phyloP scores from a whole-genome alignment of 1,284 basidiomycete species.

The Ganoderma lingzhi region DNA sequence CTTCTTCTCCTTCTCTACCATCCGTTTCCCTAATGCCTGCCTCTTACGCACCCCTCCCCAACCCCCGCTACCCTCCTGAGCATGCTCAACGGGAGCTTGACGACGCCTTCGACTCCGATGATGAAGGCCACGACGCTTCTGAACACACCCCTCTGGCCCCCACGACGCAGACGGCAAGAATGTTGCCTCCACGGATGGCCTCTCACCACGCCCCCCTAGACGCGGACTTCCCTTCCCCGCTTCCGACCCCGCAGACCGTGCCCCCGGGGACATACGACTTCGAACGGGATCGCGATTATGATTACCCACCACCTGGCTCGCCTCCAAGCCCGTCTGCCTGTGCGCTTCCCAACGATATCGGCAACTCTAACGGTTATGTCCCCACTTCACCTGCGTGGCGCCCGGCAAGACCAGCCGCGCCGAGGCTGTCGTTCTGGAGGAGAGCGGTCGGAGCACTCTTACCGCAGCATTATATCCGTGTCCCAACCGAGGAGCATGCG shows the following conservation, averaged over 20 bases:
- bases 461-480: conserved; percentile 75
- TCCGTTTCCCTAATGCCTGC: conserved; percentile 34
- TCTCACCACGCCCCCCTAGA: conserved; percentile 28
- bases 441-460: conserved; percentile 73
- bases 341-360: conserved; percentile 74
- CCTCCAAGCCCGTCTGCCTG: conserved; percentile 70
- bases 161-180: conserved; percentile 24
- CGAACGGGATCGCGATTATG: conserved; percentile 55
- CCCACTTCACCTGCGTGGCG: conserved; percentile 59
- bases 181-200: conserved; percentile 31
- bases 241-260: conserved; percentile 23
- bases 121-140: conserved; percentile 51
- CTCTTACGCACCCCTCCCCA: conserved; percentile 61
- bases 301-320: conserved; percentile 81
- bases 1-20: neutral
- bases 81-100: conserved; percentile 66
- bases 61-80: conserved; percentile 53
- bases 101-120: conserved; percentile 69
- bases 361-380: conserved; percentile 83
- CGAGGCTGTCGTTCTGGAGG: conserved; percentile 63
- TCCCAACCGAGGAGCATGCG: conserved; percentile 49
- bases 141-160: conserved; percentile 52
- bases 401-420: conserved; percentile 37
- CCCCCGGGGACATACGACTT: conserved; percentile 36
- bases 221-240: conserved; percentile 24